Base-by-base conservation (phyloP, 768 basidiomycete genomes). In the Macrolepiota albuminosa region DNA sequence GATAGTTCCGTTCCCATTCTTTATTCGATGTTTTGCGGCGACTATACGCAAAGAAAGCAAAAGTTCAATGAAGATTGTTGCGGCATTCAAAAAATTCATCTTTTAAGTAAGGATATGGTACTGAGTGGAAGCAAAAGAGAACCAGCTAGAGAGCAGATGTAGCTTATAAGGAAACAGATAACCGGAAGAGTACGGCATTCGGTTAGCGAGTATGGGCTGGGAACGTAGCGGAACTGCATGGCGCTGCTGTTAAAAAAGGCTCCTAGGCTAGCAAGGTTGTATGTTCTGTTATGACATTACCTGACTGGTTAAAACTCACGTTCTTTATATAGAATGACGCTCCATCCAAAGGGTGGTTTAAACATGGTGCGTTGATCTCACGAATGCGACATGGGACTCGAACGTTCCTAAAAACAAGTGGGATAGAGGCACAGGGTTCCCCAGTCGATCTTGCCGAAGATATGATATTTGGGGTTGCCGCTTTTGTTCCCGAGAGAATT, bases 1-100 rank as follows among this genome's bases (percentile, higher is more conserved):
- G 34, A 78, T 77, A 13, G 71, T 68, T 7, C 77, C 77, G 6
- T 62, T 70, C 1, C 76, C 75, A 3, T 66, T 73, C 56, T 75
- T 65, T 33, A 54, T 54, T 33, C n/a, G 31, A 66, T 69, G 59
- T 26, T 70, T 61, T 24, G 57, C 62, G 6, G 29, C 29, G 18
- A n/a, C 29, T 31, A 21, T 21, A 42, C 18, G 6, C 29, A 33
- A 43, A 0, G 40, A n/a, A 54, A 54, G n/a, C 26, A 42, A 43
- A n/a, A 43, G 29, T 43, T 54, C 54, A 14, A 21, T 21, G 8
- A 31, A 11, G 18, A 54, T 21, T 54, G 29, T 31, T 16, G 42
- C 54, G 6, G 29, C 29, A 4, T 31, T 8, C 5, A 33, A 3
- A 1, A 43, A 42, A 13, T 43, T 54, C 54, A 43, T 54, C 29